Evolutionary conservation across 768 basidiomycete species (phyloP).

Genomic region (Boletus reticuloceps): DNA sequence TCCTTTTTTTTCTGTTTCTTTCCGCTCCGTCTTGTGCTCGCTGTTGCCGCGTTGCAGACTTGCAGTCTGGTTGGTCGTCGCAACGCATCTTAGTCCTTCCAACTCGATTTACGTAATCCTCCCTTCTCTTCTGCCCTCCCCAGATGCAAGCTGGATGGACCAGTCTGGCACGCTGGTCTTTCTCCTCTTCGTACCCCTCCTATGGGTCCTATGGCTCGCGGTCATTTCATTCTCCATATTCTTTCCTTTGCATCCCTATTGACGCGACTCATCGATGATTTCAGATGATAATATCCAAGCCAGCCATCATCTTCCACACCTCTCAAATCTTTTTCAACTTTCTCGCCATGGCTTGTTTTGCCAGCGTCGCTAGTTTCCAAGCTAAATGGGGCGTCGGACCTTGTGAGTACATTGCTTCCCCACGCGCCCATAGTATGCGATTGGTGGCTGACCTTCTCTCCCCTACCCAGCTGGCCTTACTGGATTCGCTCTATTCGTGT

Average conservation of each 20-base stretch:
- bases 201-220: constrained; percentile 70
- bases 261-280: constrained; percentile 15
- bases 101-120: constrained; percentile 33
- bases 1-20: neutral
- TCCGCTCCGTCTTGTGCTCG: neutral
- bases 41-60: constrained; percentile 17
- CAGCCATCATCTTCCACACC: constrained; percentile 70
- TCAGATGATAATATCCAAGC: constrained; percentile 88
- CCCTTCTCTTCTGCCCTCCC: constrained; percentile 22
- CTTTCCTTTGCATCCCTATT: constrained; percentile 6
- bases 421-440: neutral
- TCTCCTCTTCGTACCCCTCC: constrained; percentile 61
- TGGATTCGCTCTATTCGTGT: constrained; percentile 81
- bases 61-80: constrained; percentile 15
- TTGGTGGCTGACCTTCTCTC: constrained; percentile 14
- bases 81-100: constrained; percentile 24
- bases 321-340: constrained; percentile 92
- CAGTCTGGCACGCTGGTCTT: constrained; percentile 53
- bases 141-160: constrained; percentile 35
- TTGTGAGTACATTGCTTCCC: constrained; percentile 52
- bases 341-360: constrained; percentile 88
- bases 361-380: constrained; percentile 85
- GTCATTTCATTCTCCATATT: constrained; percentile 37
- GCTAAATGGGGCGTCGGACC: constrained; percentile 81
- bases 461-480: constrained; percentile 69